A percentile compares a stretch with the other conserved stretches of the same genome.
These are phyloP conservation scores for Daldinia decipiens DNA, from an alignment of 495 filamentous ascomycete species.

Conservation along the genomic window DNA sequence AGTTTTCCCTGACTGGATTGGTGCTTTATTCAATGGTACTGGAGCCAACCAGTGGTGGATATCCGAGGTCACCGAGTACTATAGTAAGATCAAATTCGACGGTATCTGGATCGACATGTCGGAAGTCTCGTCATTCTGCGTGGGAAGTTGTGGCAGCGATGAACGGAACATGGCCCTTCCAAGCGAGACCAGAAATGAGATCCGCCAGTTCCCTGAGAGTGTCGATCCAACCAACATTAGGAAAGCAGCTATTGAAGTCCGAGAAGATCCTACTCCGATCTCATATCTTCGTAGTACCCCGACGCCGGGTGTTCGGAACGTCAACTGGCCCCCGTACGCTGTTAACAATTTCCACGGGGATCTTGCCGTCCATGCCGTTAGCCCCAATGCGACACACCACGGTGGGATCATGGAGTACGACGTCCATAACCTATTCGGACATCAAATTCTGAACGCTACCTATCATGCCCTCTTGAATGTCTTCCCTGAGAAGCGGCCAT, in stretches of 20 bases:
- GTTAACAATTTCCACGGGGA: constrained; percentile 85
- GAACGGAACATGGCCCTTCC: constrained; percentile 78
- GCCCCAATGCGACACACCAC: constrained; percentile 79
- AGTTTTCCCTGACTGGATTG: constrained; percentile 66
- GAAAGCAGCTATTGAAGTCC: constrained; percentile 60
- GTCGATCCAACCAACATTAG: constrained; percentile 76
- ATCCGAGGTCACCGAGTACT: constrained; percentile 70
- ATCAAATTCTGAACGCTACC: constrained; percentile 82
- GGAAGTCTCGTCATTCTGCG: constrained; percentile 83
- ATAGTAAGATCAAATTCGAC: constrained; percentile 74
- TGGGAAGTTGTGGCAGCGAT: constrained; percentile 76
- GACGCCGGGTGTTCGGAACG: constrained; percentile 74
- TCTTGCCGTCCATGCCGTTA: constrained; percentile 76
- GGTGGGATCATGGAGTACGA: constrained; percentile 82
- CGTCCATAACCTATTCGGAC: constrained; percentile 79
- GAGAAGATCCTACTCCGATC: constrained; percentile 51
- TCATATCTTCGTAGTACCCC: constrained; percentile 70
- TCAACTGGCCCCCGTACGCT: constrained; percentile 83
- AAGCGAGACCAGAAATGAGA: constrained; percentile 69
- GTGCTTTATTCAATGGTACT: constrained; percentile 68
- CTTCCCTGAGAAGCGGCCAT: constrained; percentile 74
- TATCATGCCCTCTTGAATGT: constrained; percentile 75
- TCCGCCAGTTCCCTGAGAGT: constrained; percentile 74
- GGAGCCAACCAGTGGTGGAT: constrained; percentile 75
- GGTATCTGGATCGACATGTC: constrained; percentile 94